Percentiles rank a stretch among this genome's conserved stretches.
phyloP scores from a whole-genome alignment of 495 filamentous ascomycete species.

The Xylaria flabelliformis region DNA sequence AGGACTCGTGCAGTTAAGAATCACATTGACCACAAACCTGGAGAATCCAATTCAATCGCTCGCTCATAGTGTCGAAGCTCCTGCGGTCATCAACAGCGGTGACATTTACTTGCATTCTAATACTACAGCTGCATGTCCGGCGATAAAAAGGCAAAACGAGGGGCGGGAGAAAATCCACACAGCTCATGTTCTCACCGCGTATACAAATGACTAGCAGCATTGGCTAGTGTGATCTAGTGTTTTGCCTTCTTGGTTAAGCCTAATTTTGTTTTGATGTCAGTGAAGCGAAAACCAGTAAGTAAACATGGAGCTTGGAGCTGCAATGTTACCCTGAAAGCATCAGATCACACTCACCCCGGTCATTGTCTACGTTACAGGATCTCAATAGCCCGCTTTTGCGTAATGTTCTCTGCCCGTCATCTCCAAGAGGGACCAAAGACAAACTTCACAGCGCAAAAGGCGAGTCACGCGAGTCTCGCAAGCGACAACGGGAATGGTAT shows the following conservation, averaged over 20 bases:
- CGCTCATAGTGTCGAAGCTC: not conserved
- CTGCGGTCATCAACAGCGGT: slow-evolving; percentile 5
- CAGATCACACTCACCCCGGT: slow-evolving; percentile 27
- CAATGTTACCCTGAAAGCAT: slow-evolving; percentile 26
- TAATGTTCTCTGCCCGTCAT: slow-evolving; percentile 17
- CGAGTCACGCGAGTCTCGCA: not conserved
- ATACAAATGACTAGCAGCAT: slow-evolving; percentile 9
- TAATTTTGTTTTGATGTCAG: slow-evolving; percentile 20
- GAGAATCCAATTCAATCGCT: not conserved
- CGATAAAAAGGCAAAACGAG: slow-evolving; percentile 2
- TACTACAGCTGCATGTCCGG: not conserved
- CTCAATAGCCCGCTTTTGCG: slow-evolving; percentile 20
- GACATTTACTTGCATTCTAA: not conserved
- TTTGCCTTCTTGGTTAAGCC: slow-evolving; percentile 14
- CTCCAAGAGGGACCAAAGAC: not conserved
- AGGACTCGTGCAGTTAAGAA: not conserved
- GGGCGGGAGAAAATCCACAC: not conserved
- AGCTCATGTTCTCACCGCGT: not conserved
- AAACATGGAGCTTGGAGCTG: slow-evolving; percentile 26
- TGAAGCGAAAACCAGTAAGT: slow-evolving; percentile 18
- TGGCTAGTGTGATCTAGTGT: slow-evolving; percentile 15
- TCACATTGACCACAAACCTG: not conserved
- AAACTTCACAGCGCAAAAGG: not conserved
- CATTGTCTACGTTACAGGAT: slow-evolving; percentile 20
- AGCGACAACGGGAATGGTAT: not conserved